phyloP scores from a whole-genome alignment of 2,329 filamentous ascomycete genomes.

The Xenoacremonium recifei region DNA sequence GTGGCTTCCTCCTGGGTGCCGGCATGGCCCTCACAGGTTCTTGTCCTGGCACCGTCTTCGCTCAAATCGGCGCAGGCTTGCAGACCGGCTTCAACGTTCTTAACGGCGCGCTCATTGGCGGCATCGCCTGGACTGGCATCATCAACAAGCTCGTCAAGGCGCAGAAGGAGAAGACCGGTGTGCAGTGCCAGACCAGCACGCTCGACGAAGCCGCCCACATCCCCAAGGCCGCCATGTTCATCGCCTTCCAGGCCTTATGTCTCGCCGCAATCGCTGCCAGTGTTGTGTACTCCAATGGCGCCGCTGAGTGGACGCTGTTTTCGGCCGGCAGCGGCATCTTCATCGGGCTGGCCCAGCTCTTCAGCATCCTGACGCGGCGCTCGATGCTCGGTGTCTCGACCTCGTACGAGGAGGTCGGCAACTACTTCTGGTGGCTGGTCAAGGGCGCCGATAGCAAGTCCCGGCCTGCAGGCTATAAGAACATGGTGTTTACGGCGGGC shows the following conservation, averaged over 20 bases:
- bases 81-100: slow-evolving; percentile 51
- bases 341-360: slow-evolving; percentile 57
- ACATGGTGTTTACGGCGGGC: slow-evolving; percentile 53
- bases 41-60: slow-evolving; percentile 64
- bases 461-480: slow-evolving; percentile 36
- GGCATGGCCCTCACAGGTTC: slow-evolving; percentile 66
- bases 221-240: slow-evolving; percentile 34
- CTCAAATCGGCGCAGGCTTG: slow-evolving; percentile 56
- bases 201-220: slow-evolving; percentile 41
- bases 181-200: slow-evolving; percentile 29
- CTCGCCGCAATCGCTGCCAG: slow-evolving; percentile 39
- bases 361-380: slow-evolving; percentile 52
- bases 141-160: slow-evolving; percentile 35
- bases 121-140: slow-evolving; percentile 49
- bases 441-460: slow-evolving; percentile 23
- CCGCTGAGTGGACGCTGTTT: slow-evolving; percentile 29
- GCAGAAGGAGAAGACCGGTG: slow-evolving; percentile 22
- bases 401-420: slow-evolving; percentile 60
- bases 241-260: slow-evolving; percentile 43
- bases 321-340: slow-evolving; percentile 56
- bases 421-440: slow-evolving; percentile 47
- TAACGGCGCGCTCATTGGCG: slow-evolving; percentile 54
- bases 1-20: slow-evolving; percentile 59
- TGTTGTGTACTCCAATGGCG: slow-evolving; percentile 25
- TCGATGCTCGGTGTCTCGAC: slow-evolving; percentile 60